Percentiles rank a stretch among this genome's conserved stretches.
These are phyloP conservation scores for Prunus salicina DNA, from an alignment of 306 rosid species.

Conservation along the genomic window DNA sequence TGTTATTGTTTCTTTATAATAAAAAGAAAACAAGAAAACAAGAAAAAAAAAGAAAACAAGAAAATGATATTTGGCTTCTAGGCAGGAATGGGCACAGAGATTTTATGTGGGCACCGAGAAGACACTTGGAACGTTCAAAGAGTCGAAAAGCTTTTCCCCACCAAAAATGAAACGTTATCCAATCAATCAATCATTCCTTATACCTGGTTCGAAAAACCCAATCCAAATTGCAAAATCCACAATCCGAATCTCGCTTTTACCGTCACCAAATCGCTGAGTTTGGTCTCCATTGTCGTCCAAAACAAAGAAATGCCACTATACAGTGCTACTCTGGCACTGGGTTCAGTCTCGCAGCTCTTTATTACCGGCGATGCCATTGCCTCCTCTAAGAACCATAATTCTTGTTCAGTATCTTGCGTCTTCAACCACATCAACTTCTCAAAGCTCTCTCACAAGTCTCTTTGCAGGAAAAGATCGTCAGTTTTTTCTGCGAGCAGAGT, in stretches of 20 bases:
- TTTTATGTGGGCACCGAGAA: constrained; percentile 25
- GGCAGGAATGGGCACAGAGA: no score
- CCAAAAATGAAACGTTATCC: constrained; percentile 3
- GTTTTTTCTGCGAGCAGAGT: constrained; percentile 29
- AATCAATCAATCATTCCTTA: background rate
- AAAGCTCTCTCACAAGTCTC: constrained; percentile 32
- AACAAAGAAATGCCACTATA: constrained; percentile 42
- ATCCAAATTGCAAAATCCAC: background rate
- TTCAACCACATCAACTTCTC: constrained; percentile 15
- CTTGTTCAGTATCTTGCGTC: constrained; percentile 14
- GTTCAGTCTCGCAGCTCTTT: constrained; percentile 39
- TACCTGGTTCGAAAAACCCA: background rate
- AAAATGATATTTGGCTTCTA: no score
- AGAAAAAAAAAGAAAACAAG: no score
- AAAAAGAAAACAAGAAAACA: background rate
- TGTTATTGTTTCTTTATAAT: no score
- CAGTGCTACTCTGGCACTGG: constrained; percentile 35
- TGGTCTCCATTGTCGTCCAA: background rate
- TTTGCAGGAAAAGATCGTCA: constrained; percentile 21
- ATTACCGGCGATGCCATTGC: constrained; percentile 21
- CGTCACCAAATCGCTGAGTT: no score
- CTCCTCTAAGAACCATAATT: background rate
- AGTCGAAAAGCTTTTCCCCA: background rate
- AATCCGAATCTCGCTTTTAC: background rate
- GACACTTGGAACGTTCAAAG: constrained; percentile 22